These are phyloP conservation scores for Ophiostoma fasciatum DNA, from an alignment of 2,329 filamentous ascomycete species.

Conservation along the genomic window DNA sequence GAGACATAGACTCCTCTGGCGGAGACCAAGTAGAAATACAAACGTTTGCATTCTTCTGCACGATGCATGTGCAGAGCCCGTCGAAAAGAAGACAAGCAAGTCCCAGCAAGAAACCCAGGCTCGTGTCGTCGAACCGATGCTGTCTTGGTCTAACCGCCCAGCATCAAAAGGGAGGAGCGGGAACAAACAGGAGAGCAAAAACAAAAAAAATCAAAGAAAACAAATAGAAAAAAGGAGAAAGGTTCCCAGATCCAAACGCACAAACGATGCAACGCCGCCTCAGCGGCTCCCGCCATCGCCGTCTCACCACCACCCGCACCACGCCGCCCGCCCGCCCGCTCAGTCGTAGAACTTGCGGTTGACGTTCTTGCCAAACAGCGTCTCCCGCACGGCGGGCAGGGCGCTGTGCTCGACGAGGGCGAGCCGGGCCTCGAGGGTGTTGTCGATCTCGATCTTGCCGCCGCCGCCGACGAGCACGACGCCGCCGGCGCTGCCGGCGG, in stretches of 20 bases:
- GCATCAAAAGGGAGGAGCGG: neutral
- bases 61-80: no score
- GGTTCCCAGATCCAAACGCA: no score
- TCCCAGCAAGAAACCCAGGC: neutral
- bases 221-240: neutral
- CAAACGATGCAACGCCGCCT: no score
- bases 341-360: conserved; percentile 93
- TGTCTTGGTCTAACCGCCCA: no score
- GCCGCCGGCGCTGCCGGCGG: conserved; percentile 61
- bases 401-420: conserved; percentile 71
- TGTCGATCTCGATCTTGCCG: conserved; percentile 97
- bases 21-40: neutral
- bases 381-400: conserved; percentile 69
- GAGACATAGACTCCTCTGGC: neutral
- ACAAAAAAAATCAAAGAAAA: neutral
- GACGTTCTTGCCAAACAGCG: conserved; percentile 83
- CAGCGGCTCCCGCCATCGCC: no score
- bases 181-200: neutral
- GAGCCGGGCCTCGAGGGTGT: conserved; percentile 89
- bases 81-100: neutral
- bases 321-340: no score
- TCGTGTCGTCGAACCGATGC: neutral
- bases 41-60: no score
- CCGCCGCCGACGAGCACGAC: conserved; percentile 63
- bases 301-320: no score